A percentile compares a stretch with the other conserved stretches of the same genome.
Conservation (phyloP, 1,139 yeast genomes). For the Candida smagusa region DNA sequence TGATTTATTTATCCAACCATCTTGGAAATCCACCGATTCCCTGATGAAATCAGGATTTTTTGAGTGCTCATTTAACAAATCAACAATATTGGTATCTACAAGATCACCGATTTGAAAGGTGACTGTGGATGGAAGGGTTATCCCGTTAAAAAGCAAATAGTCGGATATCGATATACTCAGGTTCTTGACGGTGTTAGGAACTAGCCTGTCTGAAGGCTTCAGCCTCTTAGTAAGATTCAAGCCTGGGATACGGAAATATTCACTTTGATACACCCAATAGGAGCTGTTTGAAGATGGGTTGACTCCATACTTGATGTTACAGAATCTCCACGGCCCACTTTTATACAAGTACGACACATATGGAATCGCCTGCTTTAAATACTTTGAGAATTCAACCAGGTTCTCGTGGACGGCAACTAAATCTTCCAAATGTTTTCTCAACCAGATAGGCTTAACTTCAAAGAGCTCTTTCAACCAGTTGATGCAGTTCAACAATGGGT, state of each 20-base stretch:
- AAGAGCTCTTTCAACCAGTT: slow-evolving; percentile 54
- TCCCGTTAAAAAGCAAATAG: slow-evolving; percentile 70
- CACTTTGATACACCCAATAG: slow-evolving; percentile 74
- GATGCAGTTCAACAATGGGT: slow-evolving; percentile 47
- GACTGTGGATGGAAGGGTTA: slow-evolving; percentile 61
- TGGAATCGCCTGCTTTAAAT: slow-evolving; percentile 75
- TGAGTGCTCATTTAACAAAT: slow-evolving; percentile 38
- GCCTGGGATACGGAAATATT: slow-evolving; percentile 65
- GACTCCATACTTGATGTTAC: slow-evolving; percentile 76
- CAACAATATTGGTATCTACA: slow-evolving; percentile 58
- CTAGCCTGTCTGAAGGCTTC: slow-evolving; percentile 9
- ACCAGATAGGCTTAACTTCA: slow-evolving; percentile 78
- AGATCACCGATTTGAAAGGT: slow-evolving; percentile 84
- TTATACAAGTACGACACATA: slow-evolving; percentile 76
- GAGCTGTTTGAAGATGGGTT: slow-evolving; percentile 62
- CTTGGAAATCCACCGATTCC: slow-evolving; percentile 39
- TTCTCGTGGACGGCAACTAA: slow-evolving; percentile 26
- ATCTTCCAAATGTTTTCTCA: slow-evolving; percentile 69
- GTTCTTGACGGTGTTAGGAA: slow-evolving; percentile 14
- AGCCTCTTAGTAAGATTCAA: slow-evolving; percentile 16
- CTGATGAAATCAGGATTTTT: slow-evolving; percentile 42
- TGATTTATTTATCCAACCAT: slow-evolving; percentile 76
- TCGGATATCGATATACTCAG: slow-evolving; percentile 34
- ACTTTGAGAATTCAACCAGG: slow-evolving; percentile 44
- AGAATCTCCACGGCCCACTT: slow-evolving; percentile 94